Evolutionary conservation across 139 green algal genomes (phyloP).

Genomic region (Tetratostichococcus sp.): DNA sequence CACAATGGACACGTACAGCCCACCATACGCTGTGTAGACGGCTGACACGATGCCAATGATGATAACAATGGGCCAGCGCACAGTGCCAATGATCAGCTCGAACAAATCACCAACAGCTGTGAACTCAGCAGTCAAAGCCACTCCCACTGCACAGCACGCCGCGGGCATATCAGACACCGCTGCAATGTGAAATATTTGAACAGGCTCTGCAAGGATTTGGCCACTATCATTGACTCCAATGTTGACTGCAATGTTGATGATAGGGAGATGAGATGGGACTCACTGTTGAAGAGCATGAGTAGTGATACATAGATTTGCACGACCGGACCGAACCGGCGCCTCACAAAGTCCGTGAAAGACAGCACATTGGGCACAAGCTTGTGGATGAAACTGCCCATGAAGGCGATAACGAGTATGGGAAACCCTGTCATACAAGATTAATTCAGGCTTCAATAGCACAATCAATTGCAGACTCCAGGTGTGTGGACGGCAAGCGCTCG

Average conservation of each 20-base stretch:
- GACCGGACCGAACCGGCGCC: slow-evolving; percentile 47
- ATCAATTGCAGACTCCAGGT: too few relatives aligned
- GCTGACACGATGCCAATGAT: slow-evolving; percentile 53
- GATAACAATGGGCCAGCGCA: slow-evolving; percentile 62
- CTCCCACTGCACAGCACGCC: slow-evolving; percentile 22
- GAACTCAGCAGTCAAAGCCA: slow-evolving; percentile 54
- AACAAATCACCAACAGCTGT: slow-evolving; percentile 70
- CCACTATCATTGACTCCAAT: too few relatives aligned
- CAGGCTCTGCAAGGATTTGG: too few relatives aligned
- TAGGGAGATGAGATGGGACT: background rate
- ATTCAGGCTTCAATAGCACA: too few relatives aligned
- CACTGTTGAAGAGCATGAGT: slow-evolving; percentile 57
- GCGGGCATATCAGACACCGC: too few relatives aligned
- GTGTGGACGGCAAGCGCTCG: too few relatives aligned
- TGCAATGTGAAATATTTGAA: too few relatives aligned
- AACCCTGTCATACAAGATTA: slow-evolving; percentile 18
- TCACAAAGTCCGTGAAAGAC: slow-evolving; percentile 60
- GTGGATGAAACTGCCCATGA: slow-evolving; percentile 39
- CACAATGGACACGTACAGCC: slow-evolving; percentile 69
- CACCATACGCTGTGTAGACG: slow-evolving; percentile 64
- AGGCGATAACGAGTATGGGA: slow-evolving; percentile 65
- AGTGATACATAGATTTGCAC: slow-evolving; percentile 44
- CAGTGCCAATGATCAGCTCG: slow-evolving; percentile 43
- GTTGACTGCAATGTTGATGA: too few relatives aligned
- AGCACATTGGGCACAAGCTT: slow-evolving; percentile 47